Percentiles rank a stretch among this genome's conserved stretches.
Conservation (phyloP, 202 grass and related monocot genomes). For the Hordeum pubiflorum region DNA sequence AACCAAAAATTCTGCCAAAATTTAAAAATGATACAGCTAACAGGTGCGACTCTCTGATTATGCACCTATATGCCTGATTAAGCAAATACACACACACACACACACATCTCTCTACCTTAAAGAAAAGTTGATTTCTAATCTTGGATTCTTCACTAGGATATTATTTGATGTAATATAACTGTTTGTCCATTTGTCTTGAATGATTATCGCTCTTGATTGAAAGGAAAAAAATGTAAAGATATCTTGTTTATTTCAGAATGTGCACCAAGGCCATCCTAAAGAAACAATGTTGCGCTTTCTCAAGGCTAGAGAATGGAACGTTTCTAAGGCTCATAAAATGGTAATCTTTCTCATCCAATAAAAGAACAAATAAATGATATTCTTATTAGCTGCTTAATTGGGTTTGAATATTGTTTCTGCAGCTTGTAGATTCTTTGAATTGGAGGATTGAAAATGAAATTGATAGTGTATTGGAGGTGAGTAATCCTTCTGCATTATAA, state of each 20-base stretch:
- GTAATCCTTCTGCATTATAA: constrained; percentile 30
- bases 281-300: constrained; percentile 72
- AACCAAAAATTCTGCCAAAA: background rate
- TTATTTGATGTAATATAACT: background rate
- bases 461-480: constrained; percentile 71
- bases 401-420: constrained; percentile 26
- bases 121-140: background rate
- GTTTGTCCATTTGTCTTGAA: constrained; percentile 15
- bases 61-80: background rate
- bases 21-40: background rate
- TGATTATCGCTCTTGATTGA: background rate
- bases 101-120: background rate
- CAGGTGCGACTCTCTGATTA: background rate
- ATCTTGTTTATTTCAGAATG: constrained; percentile 49
- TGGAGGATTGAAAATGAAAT: constrained; percentile 95
- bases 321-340: constrained; percentile 85
- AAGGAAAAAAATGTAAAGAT: background rate
- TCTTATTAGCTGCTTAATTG: constrained; percentile 10
- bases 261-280: constrained; percentile 68
- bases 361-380: background rate
- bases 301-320: constrained; percentile 72
- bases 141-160: background rate
- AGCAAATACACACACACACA: background rate
- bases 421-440: constrained; percentile 87
- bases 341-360: constrained; percentile 25